A percentile compares a stretch with the other conserved stretches of the same genome.
Conservation (phyloP, 805 yeast species). For the Wickerhamomyces tratensis region DNA sequence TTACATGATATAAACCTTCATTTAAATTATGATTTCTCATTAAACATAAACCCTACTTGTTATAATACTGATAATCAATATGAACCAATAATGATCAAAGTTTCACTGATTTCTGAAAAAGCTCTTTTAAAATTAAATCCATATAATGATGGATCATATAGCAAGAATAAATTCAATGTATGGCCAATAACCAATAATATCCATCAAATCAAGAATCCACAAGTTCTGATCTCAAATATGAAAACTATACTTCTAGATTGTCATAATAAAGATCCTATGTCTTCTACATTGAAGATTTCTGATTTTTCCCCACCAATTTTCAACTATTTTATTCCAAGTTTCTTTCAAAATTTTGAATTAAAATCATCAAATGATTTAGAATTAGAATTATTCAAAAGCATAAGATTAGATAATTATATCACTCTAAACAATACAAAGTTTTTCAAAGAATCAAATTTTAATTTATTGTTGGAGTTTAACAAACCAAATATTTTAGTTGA, state of each 20-base stretch:
- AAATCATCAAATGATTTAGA: conserved; percentile 2
- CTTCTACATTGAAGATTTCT: background rate
- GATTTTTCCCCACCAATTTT: conserved; percentile 11
- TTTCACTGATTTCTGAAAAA: conserved; percentile 11
- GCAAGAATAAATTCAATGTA: conserved; percentile 7
- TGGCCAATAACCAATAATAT: conserved; percentile 17
- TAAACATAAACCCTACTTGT: conserved; percentile 8
- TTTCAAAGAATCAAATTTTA: conserved; percentile 1
- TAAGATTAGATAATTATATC: conserved; percentile 6
- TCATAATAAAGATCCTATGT: background rate
- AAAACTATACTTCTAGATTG: conserved; percentile 13
- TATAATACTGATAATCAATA: background rate
- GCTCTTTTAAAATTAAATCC: conserved; percentile 7
- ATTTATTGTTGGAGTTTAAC: conserved; percentile 15
- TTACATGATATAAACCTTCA: conserved; percentile 5
- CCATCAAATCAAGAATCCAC: conserved; percentile 11
- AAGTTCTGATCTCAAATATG: conserved; percentile 11
- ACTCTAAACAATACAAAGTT: background rate
- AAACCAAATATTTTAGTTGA: conserved; percentile 8
- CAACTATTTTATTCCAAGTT: conserved; percentile 10
- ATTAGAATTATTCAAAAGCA: conserved; percentile 7
- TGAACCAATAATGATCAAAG: conserved; percentile 14
- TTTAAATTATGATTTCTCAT: conserved; percentile 12
- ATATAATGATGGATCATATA: conserved; percentile 7
- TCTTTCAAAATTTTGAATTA: conserved; percentile 3